Conservation (phyloP, 371 early-diverging fungal genomes). For the Lichtheimia ramosa region DNA sequence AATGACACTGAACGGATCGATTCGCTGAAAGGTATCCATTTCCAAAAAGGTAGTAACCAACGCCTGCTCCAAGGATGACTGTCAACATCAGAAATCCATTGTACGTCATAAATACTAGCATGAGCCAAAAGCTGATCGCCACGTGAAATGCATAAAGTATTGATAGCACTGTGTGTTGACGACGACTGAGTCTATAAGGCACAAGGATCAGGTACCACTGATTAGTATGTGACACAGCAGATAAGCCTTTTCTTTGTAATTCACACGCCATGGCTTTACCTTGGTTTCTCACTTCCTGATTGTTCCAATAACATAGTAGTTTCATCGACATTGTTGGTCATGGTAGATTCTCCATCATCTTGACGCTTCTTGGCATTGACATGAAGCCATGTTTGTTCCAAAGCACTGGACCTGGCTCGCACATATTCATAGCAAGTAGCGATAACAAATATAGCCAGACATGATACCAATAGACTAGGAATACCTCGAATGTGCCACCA, state of each 20-base stretch:
- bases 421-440: slow-evolving; percentile 65
- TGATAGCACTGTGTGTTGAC: slow-evolving; percentile 55
- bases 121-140: slow-evolving; percentile 72
- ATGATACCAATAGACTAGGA: slow-evolving; percentile 53
- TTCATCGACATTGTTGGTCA: no score
- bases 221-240: no score
- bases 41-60: slow-evolving; percentile 73
- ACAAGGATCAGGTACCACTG: no score
- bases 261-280: no score
- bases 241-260: no score
- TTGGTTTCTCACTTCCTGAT: no score
- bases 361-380: no score
- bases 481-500: slow-evolving; percentile 72
- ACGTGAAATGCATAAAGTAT: slow-evolving; percentile 66
- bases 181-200: slow-evolving; percentile 29
- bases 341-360: no score
- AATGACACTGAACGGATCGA: slow-evolving; percentile 49
- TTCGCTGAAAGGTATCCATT: slow-evolving; percentile 22
- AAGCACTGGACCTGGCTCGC: slow-evolving; percentile 46
- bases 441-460: slow-evolving; percentile 56
- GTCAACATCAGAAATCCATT: slow-evolving; percentile 78
- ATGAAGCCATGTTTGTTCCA: slow-evolving; percentile 45
- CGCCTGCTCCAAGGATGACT: slow-evolving; percentile 67
- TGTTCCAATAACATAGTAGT: no score
- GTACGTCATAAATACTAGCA: slow-evolving; percentile 90